Conservation (phyloP, 129 eudicot species). For the Helianthus annuus region DNA sequence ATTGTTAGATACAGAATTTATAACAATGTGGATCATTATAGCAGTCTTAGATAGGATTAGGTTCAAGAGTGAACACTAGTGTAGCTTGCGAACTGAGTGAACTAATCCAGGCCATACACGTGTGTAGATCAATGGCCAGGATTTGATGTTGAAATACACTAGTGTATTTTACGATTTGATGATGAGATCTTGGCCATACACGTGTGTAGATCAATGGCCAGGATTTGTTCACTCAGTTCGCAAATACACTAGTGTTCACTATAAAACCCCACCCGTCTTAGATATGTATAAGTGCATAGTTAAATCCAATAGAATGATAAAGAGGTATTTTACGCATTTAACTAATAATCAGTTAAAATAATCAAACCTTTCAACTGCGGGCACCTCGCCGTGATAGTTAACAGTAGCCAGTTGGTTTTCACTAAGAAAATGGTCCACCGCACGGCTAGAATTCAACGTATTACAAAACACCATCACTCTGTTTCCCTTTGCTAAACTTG, state of each 20-base stretch:
- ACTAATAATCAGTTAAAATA: not conserved
- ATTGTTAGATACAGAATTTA: conserved; percentile 5
- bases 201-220: too few relatives aligned
- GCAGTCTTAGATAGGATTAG: not conserved
- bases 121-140: too few relatives aligned
- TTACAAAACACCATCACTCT: conserved; percentile 96
- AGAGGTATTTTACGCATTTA: not conserved
- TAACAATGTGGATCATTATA: not conserved
- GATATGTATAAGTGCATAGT: not conserved
- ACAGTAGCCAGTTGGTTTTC: conserved; percentile 90
- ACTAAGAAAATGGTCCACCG: conserved; percentile 81
- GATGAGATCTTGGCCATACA: too few relatives aligned
- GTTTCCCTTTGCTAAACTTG: conserved; percentile 94
- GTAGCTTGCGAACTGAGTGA: too few relatives aligned
- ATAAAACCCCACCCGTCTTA: too few relatives aligned
- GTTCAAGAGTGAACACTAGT: too few relatives aligned
- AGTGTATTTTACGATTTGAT: too few relatives aligned
- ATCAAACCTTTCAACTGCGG: conserved; percentile 87
- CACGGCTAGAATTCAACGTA: conserved; percentile 92
- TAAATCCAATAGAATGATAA: not conserved
- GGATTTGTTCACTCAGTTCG: too few relatives aligned
- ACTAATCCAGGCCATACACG: too few relatives aligned
- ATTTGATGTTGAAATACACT: too few relatives aligned
- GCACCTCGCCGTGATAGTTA: conserved; percentile 98
- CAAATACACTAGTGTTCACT: too few relatives aligned